Evolutionary conservation across 345 rosid species (phyloP), one percentile per base, ranked within the genome.

Genomic region (Triadica sebifera): DNA sequence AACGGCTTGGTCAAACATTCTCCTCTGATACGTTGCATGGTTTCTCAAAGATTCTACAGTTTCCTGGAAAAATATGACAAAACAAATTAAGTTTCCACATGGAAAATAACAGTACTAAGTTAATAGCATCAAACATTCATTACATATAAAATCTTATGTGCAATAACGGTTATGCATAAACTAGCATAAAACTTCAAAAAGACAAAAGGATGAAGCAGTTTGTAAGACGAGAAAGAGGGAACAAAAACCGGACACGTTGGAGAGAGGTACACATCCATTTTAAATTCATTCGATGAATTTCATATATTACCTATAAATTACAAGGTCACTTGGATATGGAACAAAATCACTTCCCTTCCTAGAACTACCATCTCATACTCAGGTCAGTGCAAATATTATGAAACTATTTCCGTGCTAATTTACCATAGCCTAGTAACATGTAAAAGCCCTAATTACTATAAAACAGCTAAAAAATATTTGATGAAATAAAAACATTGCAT

Each of bases 1-100:
- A 85, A 95, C 91, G 78, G 98, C 99, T 81, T 95, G 99, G 72
- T 95, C 99, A 59, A 95, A 87, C 97, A 95, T 91, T 86, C 86
- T 89, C 81, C 87, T 84, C 77, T 93, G 98, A 83, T 95, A 95
- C 78, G 79, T 84, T 20, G 89, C 97, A 80, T 95, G 97, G 75
- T 80, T 86, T 81, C 96, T 88, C 81, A 95, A 86, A 61, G 99
- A 88, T 77, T 83, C 85, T 29, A 95, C 61, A 19, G 97, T 91
- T 78, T 88, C 99, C 98, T 95, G 77, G 77, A 77, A 78, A 47
- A 78, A 38, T 29, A 76, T 29, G 22, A 58, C 12, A 74, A 41
- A 34, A 4, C 58, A 58, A 57, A 43, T 72, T 47, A 70, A 49
- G n/a, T 12, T 39, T 75, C 67, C 58, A 72, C 67, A 34, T 37